Conservation (phyloP, 2,329 filamentous ascomycete species). For the Herpotrichia juniperi region DNA sequence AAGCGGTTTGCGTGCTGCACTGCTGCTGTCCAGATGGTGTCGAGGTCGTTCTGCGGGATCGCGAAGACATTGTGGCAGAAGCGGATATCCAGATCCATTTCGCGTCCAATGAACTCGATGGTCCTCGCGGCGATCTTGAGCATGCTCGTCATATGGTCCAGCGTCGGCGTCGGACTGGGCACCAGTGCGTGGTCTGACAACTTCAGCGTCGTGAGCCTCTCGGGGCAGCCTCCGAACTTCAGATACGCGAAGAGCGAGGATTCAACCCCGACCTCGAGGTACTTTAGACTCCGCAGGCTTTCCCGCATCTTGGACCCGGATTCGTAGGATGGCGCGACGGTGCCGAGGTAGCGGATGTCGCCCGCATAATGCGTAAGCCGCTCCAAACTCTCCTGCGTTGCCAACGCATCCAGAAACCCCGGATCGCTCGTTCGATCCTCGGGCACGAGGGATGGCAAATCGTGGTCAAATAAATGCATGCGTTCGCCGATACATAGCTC, state of each 20-base stretch:
- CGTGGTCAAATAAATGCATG: slow-evolving; percentile 32
- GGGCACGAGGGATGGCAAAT: slow-evolving; percentile 21
- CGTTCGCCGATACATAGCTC: slow-evolving; percentile 41
- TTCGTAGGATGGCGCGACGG: neutral
- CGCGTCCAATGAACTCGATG: no score
- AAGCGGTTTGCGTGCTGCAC: neutral
- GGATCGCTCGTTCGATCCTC: slow-evolving; percentile 26
- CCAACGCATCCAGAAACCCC: slow-evolving; percentile 34
- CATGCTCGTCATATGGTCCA: neutral
- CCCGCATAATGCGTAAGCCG: slow-evolving; percentile 36
- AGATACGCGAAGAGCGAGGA: slow-evolving; percentile 34
- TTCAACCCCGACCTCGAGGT: slow-evolving; percentile 36
- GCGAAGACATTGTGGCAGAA: no score
- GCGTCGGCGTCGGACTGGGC: slow-evolving; percentile 9
- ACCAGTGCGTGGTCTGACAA: slow-evolving; percentile 16
- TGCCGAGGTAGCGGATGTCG: slow-evolving; percentile 15
- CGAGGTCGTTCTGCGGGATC: neutral
- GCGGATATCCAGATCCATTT: neutral
- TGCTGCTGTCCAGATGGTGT: neutral
- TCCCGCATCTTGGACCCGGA: neutral
- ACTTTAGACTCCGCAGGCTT: slow-evolving; percentile 29
- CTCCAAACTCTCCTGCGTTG: slow-evolving; percentile 38
- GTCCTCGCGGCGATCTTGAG: neutral
- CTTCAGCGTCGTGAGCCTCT: slow-evolving; percentile 30
- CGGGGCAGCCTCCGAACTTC: slow-evolving; percentile 28